Evolutionary conservation across 139 green algal species (phyloP).

Genomic region (Haematococcus lacustris): DNA sequence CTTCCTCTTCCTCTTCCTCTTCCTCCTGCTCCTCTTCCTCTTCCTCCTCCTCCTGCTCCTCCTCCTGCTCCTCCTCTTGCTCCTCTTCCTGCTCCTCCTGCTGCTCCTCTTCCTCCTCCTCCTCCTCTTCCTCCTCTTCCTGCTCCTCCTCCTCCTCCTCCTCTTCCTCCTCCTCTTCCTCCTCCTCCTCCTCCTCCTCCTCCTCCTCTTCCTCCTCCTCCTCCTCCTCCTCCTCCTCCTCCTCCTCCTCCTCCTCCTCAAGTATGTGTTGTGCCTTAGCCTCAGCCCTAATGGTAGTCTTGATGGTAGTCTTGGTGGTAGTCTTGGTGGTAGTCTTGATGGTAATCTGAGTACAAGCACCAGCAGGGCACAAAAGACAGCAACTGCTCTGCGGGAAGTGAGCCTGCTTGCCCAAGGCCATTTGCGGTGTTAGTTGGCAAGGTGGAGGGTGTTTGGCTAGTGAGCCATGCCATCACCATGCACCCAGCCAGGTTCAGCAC

Average conservation of each 20-base stretch:
- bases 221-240: background rate
- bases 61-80: background rate
- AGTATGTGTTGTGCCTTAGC: too few relatives aligned
- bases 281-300: too few relatives aligned
- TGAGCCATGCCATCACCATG: too few relatives aligned
- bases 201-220: background rate
- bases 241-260: background rate
- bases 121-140: background rate
- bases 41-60: background rate
- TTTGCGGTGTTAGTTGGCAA: too few relatives aligned
- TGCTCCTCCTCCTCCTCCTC: background rate
- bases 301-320: too few relatives aligned
- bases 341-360: too few relatives aligned
- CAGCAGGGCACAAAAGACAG: too few relatives aligned
- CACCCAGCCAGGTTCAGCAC: too few relatives aligned
- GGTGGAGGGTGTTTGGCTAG: too few relatives aligned
- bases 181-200: background rate
- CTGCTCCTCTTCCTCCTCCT: background rate
- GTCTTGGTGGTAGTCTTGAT: too few relatives aligned
- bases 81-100: background rate
- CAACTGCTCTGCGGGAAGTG: too few relatives aligned
- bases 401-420: too few relatives aligned
- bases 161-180: background rate
- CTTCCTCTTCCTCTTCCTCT: background rate
- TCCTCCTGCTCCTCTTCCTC: background rate